Base-by-base conservation (phyloP, 2,329 filamentous ascomycete species). In the Neonectria sp. region DNA sequence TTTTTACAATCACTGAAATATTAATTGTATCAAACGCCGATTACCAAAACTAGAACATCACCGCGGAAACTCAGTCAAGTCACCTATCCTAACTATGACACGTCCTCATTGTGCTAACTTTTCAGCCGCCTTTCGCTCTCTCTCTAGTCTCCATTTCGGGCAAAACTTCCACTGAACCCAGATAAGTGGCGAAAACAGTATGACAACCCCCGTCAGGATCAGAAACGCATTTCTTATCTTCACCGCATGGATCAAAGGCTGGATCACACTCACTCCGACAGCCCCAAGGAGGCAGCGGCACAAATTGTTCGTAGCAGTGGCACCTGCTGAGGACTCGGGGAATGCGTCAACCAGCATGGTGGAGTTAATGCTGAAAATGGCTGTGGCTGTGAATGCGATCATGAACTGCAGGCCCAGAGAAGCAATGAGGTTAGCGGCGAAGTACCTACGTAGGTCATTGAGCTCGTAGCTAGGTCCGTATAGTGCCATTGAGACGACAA, bases 401-500 rank as follows among this genome's bases (percentile, higher is more conserved):
- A 82, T 25, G 63, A 82, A 82, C 49, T 77, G 76, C 8, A 77
- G 65, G 2, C 66, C 31, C 25, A 77, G 71, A 12, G 76, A 78
- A 2, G 79, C 65, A 1, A 68, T 74, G 68, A 79, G 25, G 67
- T 76, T 8, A 55, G 48, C 17, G 45, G 46, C 5, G 60, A 66
- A 8, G 55, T 67, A 40, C 12, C 48, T 31, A n/a, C 49, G 45
- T 3, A 71, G 11, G 35, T 71, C 63, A 43, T 69, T 69, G 55
- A 71, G 61, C 49, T 71, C 63, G 48, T 55, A 67, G 49, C 53
- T 63, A n/a, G 71, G 63, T 2, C 81, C 70, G 3, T 80, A 77
- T 35, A 79, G 74, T 7, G 80, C 82, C 53, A 85, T 83, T 24
- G 76, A 73, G 3, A 78, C 60, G 4, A 80, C 75, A 68, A 86